These are phyloP conservation scores for Alternaria tenuissima DNA, from an alignment of 2,329 filamentous ascomycete genomes.

Conservation along the genomic window DNA sequence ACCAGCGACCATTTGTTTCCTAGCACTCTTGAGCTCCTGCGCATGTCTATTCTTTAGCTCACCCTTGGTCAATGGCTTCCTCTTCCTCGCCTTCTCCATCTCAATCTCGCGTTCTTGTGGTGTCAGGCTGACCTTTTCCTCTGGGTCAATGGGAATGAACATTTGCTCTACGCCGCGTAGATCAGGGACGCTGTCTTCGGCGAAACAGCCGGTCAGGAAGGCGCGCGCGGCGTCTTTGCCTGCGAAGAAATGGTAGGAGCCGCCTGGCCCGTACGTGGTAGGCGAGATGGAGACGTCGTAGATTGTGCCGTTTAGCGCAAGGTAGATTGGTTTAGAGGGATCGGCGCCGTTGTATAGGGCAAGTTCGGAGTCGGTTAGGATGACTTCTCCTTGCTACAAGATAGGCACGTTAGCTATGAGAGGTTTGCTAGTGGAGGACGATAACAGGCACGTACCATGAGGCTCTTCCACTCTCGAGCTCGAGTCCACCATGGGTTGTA, in stretches of 20 bases:
- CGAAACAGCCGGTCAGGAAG: slow-evolving; percentile 93
- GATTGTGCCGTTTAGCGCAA: slow-evolving; percentile 87
- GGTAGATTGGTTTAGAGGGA: slow-evolving; percentile 78
- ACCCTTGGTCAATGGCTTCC: slow-evolving; percentile 33
- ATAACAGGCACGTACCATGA: slow-evolving; percentile 34
- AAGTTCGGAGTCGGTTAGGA: slow-evolving; percentile 79
- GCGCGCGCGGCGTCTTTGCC: slow-evolving; percentile 86
- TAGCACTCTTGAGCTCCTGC: slow-evolving; percentile 71
- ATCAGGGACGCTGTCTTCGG: slow-evolving; percentile 83
- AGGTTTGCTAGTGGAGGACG: not conserved
- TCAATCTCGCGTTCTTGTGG: slow-evolving; percentile 37
- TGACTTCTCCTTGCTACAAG: slow-evolving; percentile 63
- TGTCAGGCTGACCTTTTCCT: slow-evolving; percentile 47
- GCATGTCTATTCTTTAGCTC: slow-evolving; percentile 63
- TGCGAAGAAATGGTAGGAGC: slow-evolving; percentile 85
- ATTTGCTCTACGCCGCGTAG: slow-evolving; percentile 87
- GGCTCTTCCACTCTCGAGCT: slow-evolving; percentile 43
- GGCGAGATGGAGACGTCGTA: slow-evolving; percentile 78
- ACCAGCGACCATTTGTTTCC: slow-evolving; percentile 69
- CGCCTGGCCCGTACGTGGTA: slow-evolving; percentile 69
- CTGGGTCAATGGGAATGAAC: slow-evolving; percentile 73
- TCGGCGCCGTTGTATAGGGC: slow-evolving; percentile 79
- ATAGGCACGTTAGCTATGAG: slow-evolving; percentile 1
- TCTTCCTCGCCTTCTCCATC: slow-evolving; percentile 36
- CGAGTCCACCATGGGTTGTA: slow-evolving; percentile 52